phyloP scores from a whole-genome alignment of 148 eudicot genomes.

The Nyssa sinensis region DNA sequence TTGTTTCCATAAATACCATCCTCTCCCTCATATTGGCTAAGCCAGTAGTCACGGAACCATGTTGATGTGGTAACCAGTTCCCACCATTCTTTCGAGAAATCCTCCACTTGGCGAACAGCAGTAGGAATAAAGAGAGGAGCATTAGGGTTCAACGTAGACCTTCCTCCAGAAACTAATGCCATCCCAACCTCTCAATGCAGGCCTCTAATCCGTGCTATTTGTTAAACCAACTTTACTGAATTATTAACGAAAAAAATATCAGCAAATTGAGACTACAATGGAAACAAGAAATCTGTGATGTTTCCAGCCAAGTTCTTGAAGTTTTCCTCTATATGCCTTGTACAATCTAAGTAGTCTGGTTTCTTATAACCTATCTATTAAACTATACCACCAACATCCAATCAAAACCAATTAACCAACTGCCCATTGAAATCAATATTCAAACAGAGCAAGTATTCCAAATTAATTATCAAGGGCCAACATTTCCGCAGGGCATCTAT shows the following conservation, averaged over 20 bases:
- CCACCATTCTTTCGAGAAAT: slow-evolving; percentile 95
- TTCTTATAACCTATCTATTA: too few species aligned
- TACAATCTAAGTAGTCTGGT: too few species aligned
- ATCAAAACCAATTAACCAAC: too few species aligned
- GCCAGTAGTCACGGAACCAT: slow-evolving; percentile 96
- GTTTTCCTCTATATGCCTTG: too few species aligned
- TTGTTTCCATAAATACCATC: slow-evolving; percentile 41
- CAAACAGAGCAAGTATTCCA: too few species aligned
- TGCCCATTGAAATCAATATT: too few species aligned
- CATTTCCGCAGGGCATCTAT: too few species aligned
- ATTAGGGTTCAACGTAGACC: slow-evolving; percentile 83
- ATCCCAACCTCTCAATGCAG: slow-evolving; percentile 36
- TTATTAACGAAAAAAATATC: background rate
- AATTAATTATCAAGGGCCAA: too few species aligned
- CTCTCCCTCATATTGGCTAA: slow-evolving; percentile 73
- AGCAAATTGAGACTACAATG: background rate
- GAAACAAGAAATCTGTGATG: too few species aligned
- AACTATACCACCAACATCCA: too few species aligned
- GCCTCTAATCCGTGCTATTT: background rate
- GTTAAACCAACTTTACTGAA: background rate
- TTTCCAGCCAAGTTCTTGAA: too few species aligned
- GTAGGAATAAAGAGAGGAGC: slow-evolving; percentile 94
- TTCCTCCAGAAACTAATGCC: slow-evolving; percentile 72
- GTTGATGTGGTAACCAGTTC: slow-evolving; percentile 66
- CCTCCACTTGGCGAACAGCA: slow-evolving; percentile 80